A percentile compares a stretch with the other conserved stretches of the same genome.
Evolutionary conservation across 352 stramenopile species (phyloP).

Genomic region (Salisapilia sapeloensis): DNA sequence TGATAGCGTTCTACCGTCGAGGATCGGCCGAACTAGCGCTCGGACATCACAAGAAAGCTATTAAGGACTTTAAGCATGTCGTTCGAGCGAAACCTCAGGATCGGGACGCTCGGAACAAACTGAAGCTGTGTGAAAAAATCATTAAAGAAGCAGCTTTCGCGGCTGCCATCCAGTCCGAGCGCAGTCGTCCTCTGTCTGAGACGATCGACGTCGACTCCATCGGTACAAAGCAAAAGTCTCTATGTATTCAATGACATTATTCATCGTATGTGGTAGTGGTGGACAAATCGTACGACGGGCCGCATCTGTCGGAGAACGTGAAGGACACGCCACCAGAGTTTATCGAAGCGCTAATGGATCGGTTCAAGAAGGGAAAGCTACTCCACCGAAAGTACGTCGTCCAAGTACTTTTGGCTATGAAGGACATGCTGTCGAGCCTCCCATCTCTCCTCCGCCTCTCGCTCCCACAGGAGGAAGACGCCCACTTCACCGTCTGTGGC

Average conservation of each 20-base stretch:
- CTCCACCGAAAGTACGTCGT: constrained; percentile 97
- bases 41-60: constrained; percentile 91
- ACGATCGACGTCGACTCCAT: constrained; percentile 83
- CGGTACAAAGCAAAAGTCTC: constrained; percentile 9
- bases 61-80: constrained; percentile 96
- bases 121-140: constrained; percentile 94
- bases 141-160: constrained; percentile 93
- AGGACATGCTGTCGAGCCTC: constrained; percentile 80
- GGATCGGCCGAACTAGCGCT: constrained; percentile 94
- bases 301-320: constrained; percentile 37
- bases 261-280: constrained; percentile 21
- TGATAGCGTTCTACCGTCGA: constrained; percentile 90
- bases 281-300: constrained; percentile 65
- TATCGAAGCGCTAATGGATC: constrained; percentile 85
- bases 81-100: constrained; percentile 92
- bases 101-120: constrained; percentile 83
- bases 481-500: constrained; percentile 92
- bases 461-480: constrained; percentile 25
- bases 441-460: constrained; percentile 83
- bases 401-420: constrained; percentile 88
- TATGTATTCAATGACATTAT: neutral
- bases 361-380: constrained; percentile 94
- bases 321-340: constrained; percentile 65
- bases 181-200: constrained; percentile 83
- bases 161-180: constrained; percentile 91